Evolutionary conservation across 2,329 filamentous ascomycete genomes (phyloP), one percentile per base, ranked within the genome.

Genomic region (Aspergillus alliaceus): DNA sequence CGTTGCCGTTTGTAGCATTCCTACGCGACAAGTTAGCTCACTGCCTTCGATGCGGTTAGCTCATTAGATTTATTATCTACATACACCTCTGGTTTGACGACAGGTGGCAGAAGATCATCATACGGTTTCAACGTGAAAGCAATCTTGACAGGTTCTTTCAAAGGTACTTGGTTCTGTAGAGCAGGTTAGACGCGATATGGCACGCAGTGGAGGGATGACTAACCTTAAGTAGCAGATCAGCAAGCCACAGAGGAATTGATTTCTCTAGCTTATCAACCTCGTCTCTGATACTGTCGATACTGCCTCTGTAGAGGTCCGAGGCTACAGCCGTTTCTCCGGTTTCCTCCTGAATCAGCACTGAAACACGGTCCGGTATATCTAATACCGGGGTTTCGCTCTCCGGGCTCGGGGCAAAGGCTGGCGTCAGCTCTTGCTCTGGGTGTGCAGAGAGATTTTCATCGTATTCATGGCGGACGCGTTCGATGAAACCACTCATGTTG

Each of bases 141-240:
- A n/a, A 98, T 88, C 80, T 99, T 99, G 65, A 93, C 86, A 1
- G 93, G 87, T n/a, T 98, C 95, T 78, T 98, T 98, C 58, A 82
- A 77, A 0, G 92, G 91, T 8, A 91, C 85, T 70, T 86, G 83
- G 71, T 97, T 97, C 80, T 91, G 50, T 58, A 46, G 65, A 58
- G 56, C 44, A 25, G 54, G 58, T 64, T 49, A 58, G 57, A 54
- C 7, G 44, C 18, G 31, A 34, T 5, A 18, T 35, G 54, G 31
- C 32, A 6, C 1, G 63, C 77, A 65, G 9, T 8, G 37, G n/a
- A 31, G 31, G 14, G 7, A 3, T 18, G 20, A 20, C 39, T 6
- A 77, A 88, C 86, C 67, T 82, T 81, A 47, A 99, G 79, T 14
- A 99, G 80, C 34, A 96, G 84, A 62, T 98, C 93, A 14, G 90